Evolutionary conservation across 106 monocot species (phyloP), one percentile per base, ranked within the genome.

Genomic region (Dioscorea zingiberensis): DNA sequence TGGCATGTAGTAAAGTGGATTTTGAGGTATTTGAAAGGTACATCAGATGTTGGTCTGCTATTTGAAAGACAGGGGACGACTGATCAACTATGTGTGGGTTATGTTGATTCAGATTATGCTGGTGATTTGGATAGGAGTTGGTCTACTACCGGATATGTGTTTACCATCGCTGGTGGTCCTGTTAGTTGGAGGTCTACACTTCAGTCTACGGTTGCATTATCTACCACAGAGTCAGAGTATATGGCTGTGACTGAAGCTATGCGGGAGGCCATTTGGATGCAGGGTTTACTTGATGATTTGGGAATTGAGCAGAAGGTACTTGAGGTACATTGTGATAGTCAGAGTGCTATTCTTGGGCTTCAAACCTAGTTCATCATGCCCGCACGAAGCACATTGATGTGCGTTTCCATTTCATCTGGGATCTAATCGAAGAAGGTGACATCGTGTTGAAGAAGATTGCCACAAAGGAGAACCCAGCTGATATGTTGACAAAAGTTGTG

Each of bases 351-450:
- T 4, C 8, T 19, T 19, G 4, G 51, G 19, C 18, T 51, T 13
- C 15, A 19, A 51, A 51, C 4, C 18, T 5, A 15, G 19, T 19
- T 19, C 19, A 18, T 51, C 51, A 51, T 51, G 15, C 51, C 4
- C 51, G 51, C 51, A 51, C 51, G 51, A 51, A 51, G 51, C 51
- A 51, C 51, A 51, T 51, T 18, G 51, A 51, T 51, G 51, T 51
- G 3, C 15, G 51, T 18, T 51, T 1, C 19, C 51, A 51, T 51
- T 51, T 16, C 18, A 16, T 51, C 19, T 13, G 51, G 51, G 18
- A 51, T 7, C 38, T 2, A 38, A 38, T 38, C 38, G 38, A 38
- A 38, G 38, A 38, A 38, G 38, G 38, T 38, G 38, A 38, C 38
- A 38, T 38, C 38, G 6, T 38, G 4, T 38, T 38, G 38, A 38